Base-by-base conservation (phyloP, 2,329 filamentous ascomycete genomes). In the Madurella mycetomatis region DNA sequence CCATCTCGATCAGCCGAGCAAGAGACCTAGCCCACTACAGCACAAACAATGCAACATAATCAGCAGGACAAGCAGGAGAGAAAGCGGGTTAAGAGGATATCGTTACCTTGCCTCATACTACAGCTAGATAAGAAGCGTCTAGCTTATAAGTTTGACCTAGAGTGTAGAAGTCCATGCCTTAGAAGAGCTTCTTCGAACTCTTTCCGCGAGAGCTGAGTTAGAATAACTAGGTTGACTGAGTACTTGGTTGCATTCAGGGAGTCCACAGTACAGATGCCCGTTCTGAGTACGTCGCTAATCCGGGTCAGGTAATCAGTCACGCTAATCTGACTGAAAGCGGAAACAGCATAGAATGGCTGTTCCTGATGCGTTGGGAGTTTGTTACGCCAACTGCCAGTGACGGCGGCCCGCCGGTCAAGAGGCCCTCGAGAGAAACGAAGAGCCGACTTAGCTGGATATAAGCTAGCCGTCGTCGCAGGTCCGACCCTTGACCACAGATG, bases 371-470 rank as follows among this genome's bases (percentile, higher is more conserved):
- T 37, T 4, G 34, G 34, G 11, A 15, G 13, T 37, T 11, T 37
- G 39, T 50, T 50, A 12, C 43, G 47, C 47, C 47, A 50, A 55
- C 30, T 8, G 48, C 40, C 0, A 48, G 9, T 5, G 39, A 42
- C 17, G 53, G 53, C 1, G 53, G 53, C 9, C 48, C 53, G 13
- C 25, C 43, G 31, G 18, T 31, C 5, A 30, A 9, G 13, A 51
- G n/a, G 11, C 48, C 53, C 2, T 16, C 41, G 30, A 25, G 25
- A 7, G 25, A 25, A 25, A 25, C 25, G 25, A 25, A 25, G 25
- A 25, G 25, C 25, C 25, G 25, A 25, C 7, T 25, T 25, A 25
- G 25, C 25, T 25, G 7, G 25, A 25, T 25, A 7, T 25, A 25
- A 25, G 25, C 25, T 25, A 25, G 25, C 25, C 7, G 25, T 25